phyloP scores from a whole-genome alignment of 805 yeast species.

The Saccharomycopsis vini region DNA sequence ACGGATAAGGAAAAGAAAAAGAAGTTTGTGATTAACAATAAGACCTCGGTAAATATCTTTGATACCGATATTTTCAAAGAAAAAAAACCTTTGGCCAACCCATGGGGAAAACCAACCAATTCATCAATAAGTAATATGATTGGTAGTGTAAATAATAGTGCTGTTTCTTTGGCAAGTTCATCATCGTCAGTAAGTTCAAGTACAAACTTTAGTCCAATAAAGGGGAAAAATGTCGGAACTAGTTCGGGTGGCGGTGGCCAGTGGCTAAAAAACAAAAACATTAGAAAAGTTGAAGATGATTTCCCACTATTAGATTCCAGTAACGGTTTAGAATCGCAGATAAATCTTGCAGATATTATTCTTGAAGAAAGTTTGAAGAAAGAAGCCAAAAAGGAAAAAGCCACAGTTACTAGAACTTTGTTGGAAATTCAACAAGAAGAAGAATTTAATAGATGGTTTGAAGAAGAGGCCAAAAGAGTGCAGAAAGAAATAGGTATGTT shows the following conservation, averaged over 20 bases:
- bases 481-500: constrained; percentile 28
- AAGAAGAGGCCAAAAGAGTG: constrained; percentile 59
- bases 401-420: constrained; percentile 32
- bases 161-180: no score
- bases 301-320: constrained; percentile 8
- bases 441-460: constrained; percentile 86
- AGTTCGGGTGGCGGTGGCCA: no score
- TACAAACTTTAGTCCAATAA: background rate
- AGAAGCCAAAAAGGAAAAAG: constrained; percentile 1
- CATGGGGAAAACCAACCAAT: background rate
- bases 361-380: constrained; percentile 7
- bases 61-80: no score
- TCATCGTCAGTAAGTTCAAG: no score
- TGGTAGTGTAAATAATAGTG: background rate
- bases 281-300: constrained; percentile 7
- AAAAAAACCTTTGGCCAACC: background rate
- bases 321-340: background rate
- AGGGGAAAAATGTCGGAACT: no score
- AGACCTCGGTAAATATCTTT: no score
- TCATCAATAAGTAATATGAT: background rate
- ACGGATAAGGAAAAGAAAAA: no score
- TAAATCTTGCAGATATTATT: constrained; percentile 8
- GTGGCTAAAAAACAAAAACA: no score
- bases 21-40: no score
- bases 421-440: constrained; percentile 74